Conservation (phyloP, 2,329 filamentous ascomycete genomes). For the Phyllosticta citriasiana region DNA sequence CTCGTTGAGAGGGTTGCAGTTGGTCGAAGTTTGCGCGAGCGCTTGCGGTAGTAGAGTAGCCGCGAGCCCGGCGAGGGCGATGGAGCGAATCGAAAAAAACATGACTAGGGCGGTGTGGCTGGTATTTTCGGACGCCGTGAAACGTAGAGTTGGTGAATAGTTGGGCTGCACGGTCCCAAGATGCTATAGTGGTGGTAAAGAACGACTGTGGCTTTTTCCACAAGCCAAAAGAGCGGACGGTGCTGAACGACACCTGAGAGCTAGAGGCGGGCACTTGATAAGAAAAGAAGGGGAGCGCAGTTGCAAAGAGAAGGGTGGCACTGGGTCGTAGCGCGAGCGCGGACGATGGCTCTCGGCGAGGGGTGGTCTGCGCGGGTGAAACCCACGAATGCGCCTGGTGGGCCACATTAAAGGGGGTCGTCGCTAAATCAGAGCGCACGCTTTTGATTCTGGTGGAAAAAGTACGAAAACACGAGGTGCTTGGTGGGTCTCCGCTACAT, state of each 20-base stretch:
- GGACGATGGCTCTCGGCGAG: background rate
- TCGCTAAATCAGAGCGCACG: background rate
- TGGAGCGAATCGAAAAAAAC: constrained; percentile 5
- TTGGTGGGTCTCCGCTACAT: background rate
- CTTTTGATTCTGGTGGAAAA: background rate
- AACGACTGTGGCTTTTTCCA: background rate
- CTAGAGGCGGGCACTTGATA: background rate
- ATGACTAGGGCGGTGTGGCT: constrained; percentile 8
- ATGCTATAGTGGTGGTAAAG: background rate
- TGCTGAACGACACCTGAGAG: background rate
- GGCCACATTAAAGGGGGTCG: background rate
- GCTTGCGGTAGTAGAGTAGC: constrained; percentile 33
- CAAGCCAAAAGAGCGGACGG: background rate
- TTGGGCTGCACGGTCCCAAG: background rate
- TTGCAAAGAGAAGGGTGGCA: background rate
- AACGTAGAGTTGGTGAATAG: background rate
- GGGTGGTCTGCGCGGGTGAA: background rate
- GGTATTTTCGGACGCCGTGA: background rate
- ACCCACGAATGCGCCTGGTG: background rate
- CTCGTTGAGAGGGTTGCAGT: constrained; percentile 65
- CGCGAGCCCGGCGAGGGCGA: constrained; percentile 29
- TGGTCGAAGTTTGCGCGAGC: constrained; percentile 63
- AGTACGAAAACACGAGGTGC: background rate
- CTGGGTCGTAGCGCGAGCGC: background rate
- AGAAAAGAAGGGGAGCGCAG: background rate